Evolutionary conservation across 805 yeast genomes (phyloP).

Genomic region (Debaryomyces maramus): DNA sequence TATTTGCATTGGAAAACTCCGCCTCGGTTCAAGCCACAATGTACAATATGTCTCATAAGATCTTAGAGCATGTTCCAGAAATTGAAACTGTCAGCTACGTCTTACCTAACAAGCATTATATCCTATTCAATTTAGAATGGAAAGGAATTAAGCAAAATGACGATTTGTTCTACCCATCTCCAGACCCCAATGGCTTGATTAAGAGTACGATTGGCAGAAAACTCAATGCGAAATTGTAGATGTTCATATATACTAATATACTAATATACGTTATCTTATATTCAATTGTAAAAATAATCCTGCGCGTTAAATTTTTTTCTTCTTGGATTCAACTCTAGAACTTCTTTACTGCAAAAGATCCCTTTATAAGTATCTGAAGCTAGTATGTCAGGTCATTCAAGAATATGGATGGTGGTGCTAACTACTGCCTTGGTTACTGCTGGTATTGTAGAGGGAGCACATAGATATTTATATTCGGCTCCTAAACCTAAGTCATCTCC

Average conservation of each 20-base stretch:
- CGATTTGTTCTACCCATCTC: slow-evolving; percentile 83
- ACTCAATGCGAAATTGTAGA: slow-evolving; percentile 49
- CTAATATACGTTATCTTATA: not conserved
- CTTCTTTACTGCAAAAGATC: slow-evolving; percentile 2
- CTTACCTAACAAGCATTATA: slow-evolving; percentile 91
- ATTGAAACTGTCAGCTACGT: slow-evolving; percentile 68
- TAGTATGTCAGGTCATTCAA: slow-evolving; percentile 9
- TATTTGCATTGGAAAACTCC: slow-evolving; percentile 82
- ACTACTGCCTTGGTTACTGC: slow-evolving; percentile 35
- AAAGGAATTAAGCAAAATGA: slow-evolving; percentile 79
- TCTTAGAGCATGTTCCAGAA: slow-evolving; percentile 56
- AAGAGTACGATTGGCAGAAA: slow-evolving; percentile 80
- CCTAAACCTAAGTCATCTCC: not conserved
- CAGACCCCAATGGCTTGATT: slow-evolving; percentile 92
- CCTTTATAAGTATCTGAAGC: not conserved
- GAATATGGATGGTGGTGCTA: slow-evolving; percentile 18
- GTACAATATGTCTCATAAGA: slow-evolving; percentile 85
- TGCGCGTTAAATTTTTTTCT: not conserved
- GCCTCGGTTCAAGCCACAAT: slow-evolving; percentile 97
- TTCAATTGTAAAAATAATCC: not conserved
- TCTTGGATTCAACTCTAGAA: not conserved
- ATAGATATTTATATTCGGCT: slow-evolving; percentile 16
- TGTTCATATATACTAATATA: slow-evolving; percentile 23
- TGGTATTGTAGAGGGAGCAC: slow-evolving; percentile 36
- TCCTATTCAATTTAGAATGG: slow-evolving; percentile 79